Base-by-base conservation (phyloP, 805 yeast genomes). In the Wickerhamiella lipophila region DNA sequence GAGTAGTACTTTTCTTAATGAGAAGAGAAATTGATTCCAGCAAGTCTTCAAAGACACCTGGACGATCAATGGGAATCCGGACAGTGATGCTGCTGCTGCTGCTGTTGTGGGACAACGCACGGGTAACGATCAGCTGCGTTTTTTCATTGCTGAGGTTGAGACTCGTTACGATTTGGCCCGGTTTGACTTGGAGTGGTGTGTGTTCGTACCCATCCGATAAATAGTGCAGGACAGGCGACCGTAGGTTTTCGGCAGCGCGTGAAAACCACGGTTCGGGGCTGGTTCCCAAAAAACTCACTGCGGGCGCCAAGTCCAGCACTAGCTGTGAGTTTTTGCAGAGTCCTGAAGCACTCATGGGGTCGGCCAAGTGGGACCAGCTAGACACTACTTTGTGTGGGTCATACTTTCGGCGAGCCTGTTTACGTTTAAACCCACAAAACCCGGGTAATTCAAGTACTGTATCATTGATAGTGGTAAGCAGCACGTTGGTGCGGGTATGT, bases 211-310 rank as follows among this genome's bases (percentile, higher is more conserved):
- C 18, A 18, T 15, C 29, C 21, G 43, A 6, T 38, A 44, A 30
- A 15, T n/a, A n/a, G 12, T 32, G 23, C 25, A 44, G 23, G 6
- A 34, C 15, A 2, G 47, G 47, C 11, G 19, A n/a, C 16, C 40
- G 21, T 13, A 44, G 13, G 15, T 44, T 44, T 5, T 44, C 41
- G 13, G 47, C 47, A n/a, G 47, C 47, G 6, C 39, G 40, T 6
- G 38, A 15, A 8, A 34, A 25, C 35, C 23, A 25, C 3, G 47
- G 40, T 8, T 34, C 32, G 3, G 22, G 29, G 8, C 19, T 25
- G 6, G 13, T 16, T n/a, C 41, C 41, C n/a, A 44, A 25, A 3
- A 44, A 29, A 12, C 32, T 7, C 15, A 44, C 21, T 9, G 35
- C 34, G 15, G 47, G 47, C 23, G 47, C 13, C 21, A 16, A n/a